A percentile compares a stretch with the other conserved stretches of the same genome.
These are phyloP conservation scores for Cylindrodendrum hubeiense DNA, from an alignment of 2,329 filamentous ascomycete species.

Conservation along the genomic window DNA sequence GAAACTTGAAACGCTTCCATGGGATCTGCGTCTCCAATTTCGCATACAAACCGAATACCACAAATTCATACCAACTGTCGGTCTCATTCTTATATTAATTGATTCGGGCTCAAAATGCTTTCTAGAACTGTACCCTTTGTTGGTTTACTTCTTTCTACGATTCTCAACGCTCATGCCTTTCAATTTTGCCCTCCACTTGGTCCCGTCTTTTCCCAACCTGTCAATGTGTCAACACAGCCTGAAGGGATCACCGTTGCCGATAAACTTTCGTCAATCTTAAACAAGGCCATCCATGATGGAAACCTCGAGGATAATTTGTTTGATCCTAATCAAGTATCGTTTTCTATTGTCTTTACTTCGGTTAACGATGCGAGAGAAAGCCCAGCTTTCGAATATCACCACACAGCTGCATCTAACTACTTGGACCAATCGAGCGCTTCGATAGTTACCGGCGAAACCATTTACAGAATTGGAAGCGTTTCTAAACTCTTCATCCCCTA, in stretches of 20 bases:
- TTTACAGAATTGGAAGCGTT: background rate
- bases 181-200: background rate
- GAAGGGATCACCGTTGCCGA: background rate
- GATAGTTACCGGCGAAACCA: background rate
- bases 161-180: background rate
- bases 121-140: background rate
- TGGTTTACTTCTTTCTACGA: background rate
- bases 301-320: background rate
- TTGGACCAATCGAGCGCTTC: background rate
- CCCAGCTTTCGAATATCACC: background rate
- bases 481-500: background rate
- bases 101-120: background rate
- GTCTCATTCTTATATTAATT: background rate
- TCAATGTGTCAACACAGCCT: background rate
- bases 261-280: background rate
- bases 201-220: background rate
- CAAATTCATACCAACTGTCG: too few relatives aligned
- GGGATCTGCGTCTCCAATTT: too few relatives aligned
- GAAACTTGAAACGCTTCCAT: background rate
- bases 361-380: background rate
- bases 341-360: background rate
- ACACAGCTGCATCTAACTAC: background rate
- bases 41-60: too few relatives aligned
- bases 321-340: background rate
- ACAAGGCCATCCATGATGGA: background rate